Evolutionary conservation across 306 rosid genomes (phyloP).

Genomic region (Oxytropis ochrocephala): DNA sequence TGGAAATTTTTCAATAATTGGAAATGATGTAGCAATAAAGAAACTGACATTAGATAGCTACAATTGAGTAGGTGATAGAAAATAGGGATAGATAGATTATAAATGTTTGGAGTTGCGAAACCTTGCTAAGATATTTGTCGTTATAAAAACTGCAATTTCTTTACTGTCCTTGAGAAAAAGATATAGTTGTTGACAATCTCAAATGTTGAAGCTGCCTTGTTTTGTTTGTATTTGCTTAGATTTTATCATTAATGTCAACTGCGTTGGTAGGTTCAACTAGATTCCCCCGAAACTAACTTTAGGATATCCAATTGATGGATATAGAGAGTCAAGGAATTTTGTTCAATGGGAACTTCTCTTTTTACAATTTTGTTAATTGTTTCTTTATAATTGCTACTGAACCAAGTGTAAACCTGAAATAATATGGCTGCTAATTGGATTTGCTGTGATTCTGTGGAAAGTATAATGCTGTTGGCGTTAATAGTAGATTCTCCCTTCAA

Average conservation of each 20-base stretch:
- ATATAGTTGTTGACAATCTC: not conserved
- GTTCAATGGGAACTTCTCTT: conserved; percentile 3
- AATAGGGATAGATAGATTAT: not conserved
- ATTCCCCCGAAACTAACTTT: not conserved
- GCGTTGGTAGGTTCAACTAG: not conserved
- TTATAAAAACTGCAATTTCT: not conserved
- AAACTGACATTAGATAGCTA: not conserved
- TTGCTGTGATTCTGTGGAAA: conserved; percentile 10
- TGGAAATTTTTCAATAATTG: not conserved
- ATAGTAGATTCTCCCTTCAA: not conserved
- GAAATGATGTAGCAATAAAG: not conserved
- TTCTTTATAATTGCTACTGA: not conserved
- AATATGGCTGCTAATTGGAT: conserved; percentile 11
- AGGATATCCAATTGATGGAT: not conserved
- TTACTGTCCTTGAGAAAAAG: not conserved
- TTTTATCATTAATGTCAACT: not conserved
- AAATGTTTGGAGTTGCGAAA: not conserved
- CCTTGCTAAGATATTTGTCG: not conserved
- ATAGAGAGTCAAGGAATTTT: not conserved
- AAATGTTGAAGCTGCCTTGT: not conserved
- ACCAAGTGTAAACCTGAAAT: not conserved
- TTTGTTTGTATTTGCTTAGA: too few species aligned
- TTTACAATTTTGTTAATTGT: not conserved
- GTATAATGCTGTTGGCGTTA: conserved; percentile 5
- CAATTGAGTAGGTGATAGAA: not conserved